These are phyloP conservation scores for Sclerotinia trifoliorum DNA, from an alignment of 2,329 filamentous ascomycete genomes.

Conservation along the genomic window DNA sequence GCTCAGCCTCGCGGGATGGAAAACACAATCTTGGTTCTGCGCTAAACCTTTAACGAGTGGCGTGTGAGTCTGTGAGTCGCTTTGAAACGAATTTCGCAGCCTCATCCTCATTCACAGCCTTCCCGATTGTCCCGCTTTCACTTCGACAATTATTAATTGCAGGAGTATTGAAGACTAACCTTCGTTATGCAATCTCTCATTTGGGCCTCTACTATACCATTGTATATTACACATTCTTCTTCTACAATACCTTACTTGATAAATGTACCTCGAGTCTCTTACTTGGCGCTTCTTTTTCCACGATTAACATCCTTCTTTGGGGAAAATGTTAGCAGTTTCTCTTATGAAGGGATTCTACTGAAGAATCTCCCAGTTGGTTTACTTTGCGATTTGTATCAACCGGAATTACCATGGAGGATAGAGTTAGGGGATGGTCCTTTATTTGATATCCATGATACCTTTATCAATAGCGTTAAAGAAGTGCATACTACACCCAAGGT, in stretches of 20 bases:
- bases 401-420: conserved; percentile 59
- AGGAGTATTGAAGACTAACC: not conserved
- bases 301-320: conserved; percentile 64
- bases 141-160: not conserved
- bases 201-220: conserved; percentile 39
- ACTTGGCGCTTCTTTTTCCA: conserved; percentile 64
- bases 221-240: conserved; percentile 38
- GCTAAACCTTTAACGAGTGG: conserved; percentile 5
- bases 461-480: conserved; percentile 69
- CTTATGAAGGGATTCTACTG: conserved; percentile 64
- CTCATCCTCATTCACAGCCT: conserved; percentile 9
- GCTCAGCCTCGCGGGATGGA: not conserved
- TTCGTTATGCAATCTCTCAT: conserved; percentile 37
- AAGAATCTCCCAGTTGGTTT: conserved; percentile 71
- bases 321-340: conserved; percentile 49
- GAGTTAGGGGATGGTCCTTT: conserved; percentile 58
- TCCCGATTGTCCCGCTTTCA: not conserved
- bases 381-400: conserved; percentile 63
- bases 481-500: conserved; percentile 31
- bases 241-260: conserved; percentile 45
- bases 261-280: conserved; percentile 63
- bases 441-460: conserved; percentile 55
- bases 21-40: not conserved
- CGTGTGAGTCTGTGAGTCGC: not conserved
- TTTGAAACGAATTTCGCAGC: conserved; percentile 3